These are phyloP conservation scores for Lepidium aucheri DNA, from an alignment of 345 rosid genomes.

Conservation along the genomic window DNA sequence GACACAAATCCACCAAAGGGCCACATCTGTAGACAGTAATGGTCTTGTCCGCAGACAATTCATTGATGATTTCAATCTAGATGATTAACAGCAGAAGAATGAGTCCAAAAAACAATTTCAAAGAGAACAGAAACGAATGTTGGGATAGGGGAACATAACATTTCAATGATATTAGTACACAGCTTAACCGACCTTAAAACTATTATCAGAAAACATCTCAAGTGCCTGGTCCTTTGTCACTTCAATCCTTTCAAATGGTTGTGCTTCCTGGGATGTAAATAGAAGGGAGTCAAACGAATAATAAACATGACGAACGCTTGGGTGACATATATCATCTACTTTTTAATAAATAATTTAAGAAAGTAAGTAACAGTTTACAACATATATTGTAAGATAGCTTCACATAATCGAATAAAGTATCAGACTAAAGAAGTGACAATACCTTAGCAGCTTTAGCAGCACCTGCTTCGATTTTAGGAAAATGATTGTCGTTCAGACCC, in stretches of 20 bases:
- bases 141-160: neutral
- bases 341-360: neutral
- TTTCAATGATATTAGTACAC: neutral
- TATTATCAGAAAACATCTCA: slow-evolving; percentile 84
- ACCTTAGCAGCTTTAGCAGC: slow-evolving; percentile 74
- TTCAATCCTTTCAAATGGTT: slow-evolving; percentile 96
- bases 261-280: slow-evolving; percentile 50
- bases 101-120: slow-evolving; percentile 1
- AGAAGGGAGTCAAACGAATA: neutral
- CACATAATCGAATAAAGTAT: neutral
- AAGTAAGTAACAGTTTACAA: neutral
- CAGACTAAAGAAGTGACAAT: slow-evolving; percentile 13
- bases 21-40: slow-evolving; percentile 98
- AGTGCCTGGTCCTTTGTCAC: slow-evolving; percentile 83
- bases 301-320: neutral
- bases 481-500: slow-evolving; percentile 84
- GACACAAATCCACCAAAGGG: slow-evolving; percentile 90
- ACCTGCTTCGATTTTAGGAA: slow-evolving; percentile 63
- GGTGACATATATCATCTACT: neutral
- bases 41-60: slow-evolving; percentile 79
- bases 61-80: slow-evolving; percentile 89
- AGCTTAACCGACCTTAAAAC: slow-evolving; percentile 59
- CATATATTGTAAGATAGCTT: slow-evolving; percentile 4
- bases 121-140: neutral
- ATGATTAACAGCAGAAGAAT: slow-evolving; percentile 15